These are phyloP conservation scores for Candida nanaspora DNA, from an alignment of 805 yeast species.

Conservation along the genomic window DNA sequence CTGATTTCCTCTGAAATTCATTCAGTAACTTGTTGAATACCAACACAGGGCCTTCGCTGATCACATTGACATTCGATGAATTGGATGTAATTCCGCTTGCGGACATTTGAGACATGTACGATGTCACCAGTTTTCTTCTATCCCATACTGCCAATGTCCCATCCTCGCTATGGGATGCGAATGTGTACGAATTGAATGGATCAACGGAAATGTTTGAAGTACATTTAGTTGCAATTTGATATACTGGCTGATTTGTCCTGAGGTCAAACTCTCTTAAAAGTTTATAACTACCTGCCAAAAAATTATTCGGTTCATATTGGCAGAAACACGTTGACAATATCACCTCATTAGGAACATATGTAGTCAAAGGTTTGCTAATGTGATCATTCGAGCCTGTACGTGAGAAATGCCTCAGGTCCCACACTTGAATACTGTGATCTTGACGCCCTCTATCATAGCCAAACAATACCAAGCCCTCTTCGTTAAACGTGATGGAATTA, in stretches of 20 bases:
- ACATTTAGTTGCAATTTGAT: conserved; percentile 70
- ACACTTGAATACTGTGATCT: conserved; percentile 69
- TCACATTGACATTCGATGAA: conserved; percentile 6
- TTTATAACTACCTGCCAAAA: conserved; percentile 73
- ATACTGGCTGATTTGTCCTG: conserved; percentile 54
- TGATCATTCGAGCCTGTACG: conserved; percentile 40
- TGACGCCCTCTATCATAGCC: conserved; percentile 76
- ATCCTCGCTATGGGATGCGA: conserved; percentile 75
- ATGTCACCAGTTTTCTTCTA: conserved; percentile 44
- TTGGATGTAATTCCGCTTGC: not conserved
- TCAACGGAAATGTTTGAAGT: conserved; percentile 63
- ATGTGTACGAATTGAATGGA: conserved; percentile 57
- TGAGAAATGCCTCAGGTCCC: conserved; percentile 66
- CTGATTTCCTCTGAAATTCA: conserved; percentile 50
- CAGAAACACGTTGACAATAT: conserved; percentile 62
- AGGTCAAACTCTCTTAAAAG: conserved; percentile 72
- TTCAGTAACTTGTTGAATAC: conserved; percentile 55
- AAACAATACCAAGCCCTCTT: conserved; percentile 58
- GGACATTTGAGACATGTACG: conserved; percentile 3
- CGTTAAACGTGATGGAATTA: conserved; percentile 65
- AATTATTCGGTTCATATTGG: conserved; percentile 43
- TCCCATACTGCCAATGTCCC: conserved; percentile 84
- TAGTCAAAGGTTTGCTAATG: conserved; percentile 44
- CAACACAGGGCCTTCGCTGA: conserved; percentile 48
- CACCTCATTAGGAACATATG: conserved; percentile 68